Conservation (phyloP, 805 yeast species). For the Schwanniomyces occidentalis region DNA sequence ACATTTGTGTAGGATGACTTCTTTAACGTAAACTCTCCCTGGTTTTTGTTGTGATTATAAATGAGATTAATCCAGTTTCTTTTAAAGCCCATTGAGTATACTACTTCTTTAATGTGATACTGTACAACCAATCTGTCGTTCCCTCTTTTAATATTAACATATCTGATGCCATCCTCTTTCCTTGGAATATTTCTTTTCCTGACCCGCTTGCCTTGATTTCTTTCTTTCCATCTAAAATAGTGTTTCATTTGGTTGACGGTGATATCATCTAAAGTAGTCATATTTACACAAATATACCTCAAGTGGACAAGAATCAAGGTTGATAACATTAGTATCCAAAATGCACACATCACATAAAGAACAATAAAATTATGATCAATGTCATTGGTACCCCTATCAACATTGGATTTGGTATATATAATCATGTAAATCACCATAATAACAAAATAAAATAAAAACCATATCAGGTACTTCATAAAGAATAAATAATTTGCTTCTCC, state of each 20-base stretch:
- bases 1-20: constrained; percentile 8
- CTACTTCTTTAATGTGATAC: constrained; percentile 27
- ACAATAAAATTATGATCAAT: constrained; percentile 51
- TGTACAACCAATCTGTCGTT: constrained; percentile 38
- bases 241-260: constrained; percentile 30
- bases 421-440: constrained; percentile 23
- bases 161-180: constrained; percentile 36
- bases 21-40: constrained; percentile 10
- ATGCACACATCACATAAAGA: constrained; percentile 43
- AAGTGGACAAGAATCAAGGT: constrained; percentile 46
- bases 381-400: constrained; percentile 22
- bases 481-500: constrained; percentile 65
- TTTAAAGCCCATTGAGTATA: constrained; percentile 38
- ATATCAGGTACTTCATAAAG: constrained; percentile 54
- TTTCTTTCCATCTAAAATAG: constrained; percentile 24
- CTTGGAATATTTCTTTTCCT: constrained; percentile 11
- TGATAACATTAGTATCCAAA: constrained; percentile 47
- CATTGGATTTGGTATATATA: constrained; percentile 21
- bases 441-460: constrained; percentile 31
- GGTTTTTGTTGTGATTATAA: constrained; percentile 23
- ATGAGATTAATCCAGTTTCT: constrained; percentile 38
- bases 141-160: constrained; percentile 40
- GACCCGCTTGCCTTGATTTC: constrained; percentile 8
- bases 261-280: constrained; percentile 62
- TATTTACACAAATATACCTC: constrained; percentile 46